Evolutionary conservation across 176 grass and related monocot genomes (phyloP), one percentile per base, ranked within the genome.

Genomic region (Phragmites australis): DNA sequence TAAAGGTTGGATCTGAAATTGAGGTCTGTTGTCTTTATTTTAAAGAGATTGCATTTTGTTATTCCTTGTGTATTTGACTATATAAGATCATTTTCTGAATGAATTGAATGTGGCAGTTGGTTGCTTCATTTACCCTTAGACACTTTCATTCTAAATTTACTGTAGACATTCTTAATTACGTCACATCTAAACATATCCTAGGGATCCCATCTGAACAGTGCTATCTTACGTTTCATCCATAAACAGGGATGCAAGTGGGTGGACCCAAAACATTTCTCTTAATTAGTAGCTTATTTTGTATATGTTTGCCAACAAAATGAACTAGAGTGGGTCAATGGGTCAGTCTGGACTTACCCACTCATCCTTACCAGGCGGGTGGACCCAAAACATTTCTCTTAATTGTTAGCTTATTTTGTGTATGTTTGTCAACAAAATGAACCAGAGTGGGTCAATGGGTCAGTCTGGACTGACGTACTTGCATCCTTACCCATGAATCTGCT

Each of bases 1-100:
- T 55, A 45, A 65, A 56, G 22, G 15, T 68, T 85, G 74, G 34
- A 21, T 87, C 58, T 66, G 47, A 52, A 57, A 4, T 22, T 46
- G 4, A 45, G 56, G 61, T 63, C 82, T 7, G 22, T 23, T 56
- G 30, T 51, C 42, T 59, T 78, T 78, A 40, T 78, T 56, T 57
- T 75, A 41, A 71, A 40, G 60, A 51, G 15, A 44, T 51, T 48
- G 7, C 26, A 31, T 69, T 21, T 57, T 37, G 65, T 60, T 22
- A 47, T 55, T 54, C 10, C 47, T 51, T 83, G 23, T 64, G 11
- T 76, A 55, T 78, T 71, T 65, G 63, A 63, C 12, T 12, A 34
- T 42, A 30, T 8, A 58, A 41, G 26, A 3, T 77, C 1, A 3
- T 77, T 87, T 82, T 3, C 72, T 72, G 26, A 72, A 43, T 43